Conservation (phyloP, 2,329 filamentous ascomycete genomes). For the Alternaria viburni region DNA sequence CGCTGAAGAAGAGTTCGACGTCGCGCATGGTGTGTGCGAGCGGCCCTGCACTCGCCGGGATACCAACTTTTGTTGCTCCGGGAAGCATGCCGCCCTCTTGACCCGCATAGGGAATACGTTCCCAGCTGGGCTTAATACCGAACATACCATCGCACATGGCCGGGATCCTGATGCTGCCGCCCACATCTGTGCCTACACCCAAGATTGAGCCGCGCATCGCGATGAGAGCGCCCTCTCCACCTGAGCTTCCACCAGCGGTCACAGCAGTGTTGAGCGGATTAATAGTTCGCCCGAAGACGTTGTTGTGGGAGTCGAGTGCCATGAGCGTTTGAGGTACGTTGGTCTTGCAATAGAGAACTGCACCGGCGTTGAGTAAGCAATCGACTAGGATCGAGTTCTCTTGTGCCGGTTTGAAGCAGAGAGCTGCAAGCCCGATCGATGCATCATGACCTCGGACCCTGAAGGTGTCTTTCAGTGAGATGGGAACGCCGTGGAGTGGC, state of each 20-base stretch:
- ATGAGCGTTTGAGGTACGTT: conserved; percentile 63
- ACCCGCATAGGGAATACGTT: conserved; percentile 59
- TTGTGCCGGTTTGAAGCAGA: conserved; percentile 52
- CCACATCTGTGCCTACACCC: conserved; percentile 62
- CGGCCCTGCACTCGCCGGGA: conserved; percentile 55
- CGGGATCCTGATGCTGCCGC: conserved; percentile 61
- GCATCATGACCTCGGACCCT: conserved; percentile 55
- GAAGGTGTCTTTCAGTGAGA: conserved; percentile 59
- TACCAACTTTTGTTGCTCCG: conserved; percentile 55
- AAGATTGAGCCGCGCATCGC: conserved; percentile 57
- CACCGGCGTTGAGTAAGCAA: conserved; percentile 53
- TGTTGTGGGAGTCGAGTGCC: conserved; percentile 60
- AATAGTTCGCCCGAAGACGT: conserved; percentile 54
- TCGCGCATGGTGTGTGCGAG: conserved; percentile 56
- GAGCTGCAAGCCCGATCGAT: conserved; percentile 50
- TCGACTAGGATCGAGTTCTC: conserved; percentile 52
- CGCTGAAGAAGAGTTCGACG: conserved; percentile 61
- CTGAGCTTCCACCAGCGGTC: conserved; percentile 60
- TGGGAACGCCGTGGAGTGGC: conserved; percentile 55
- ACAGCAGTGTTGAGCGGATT: conserved; percentile 57
- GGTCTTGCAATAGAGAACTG: conserved; percentile 61
- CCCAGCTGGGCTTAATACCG: conserved; percentile 54
- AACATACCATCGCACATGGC: conserved; percentile 59
- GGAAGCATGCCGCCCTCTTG: conserved; percentile 57
- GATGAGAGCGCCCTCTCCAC: conserved; percentile 60